phyloP scores from a whole-genome alignment of 2,329 filamentous ascomycete species.

The Arthroderma sp. region DNA sequence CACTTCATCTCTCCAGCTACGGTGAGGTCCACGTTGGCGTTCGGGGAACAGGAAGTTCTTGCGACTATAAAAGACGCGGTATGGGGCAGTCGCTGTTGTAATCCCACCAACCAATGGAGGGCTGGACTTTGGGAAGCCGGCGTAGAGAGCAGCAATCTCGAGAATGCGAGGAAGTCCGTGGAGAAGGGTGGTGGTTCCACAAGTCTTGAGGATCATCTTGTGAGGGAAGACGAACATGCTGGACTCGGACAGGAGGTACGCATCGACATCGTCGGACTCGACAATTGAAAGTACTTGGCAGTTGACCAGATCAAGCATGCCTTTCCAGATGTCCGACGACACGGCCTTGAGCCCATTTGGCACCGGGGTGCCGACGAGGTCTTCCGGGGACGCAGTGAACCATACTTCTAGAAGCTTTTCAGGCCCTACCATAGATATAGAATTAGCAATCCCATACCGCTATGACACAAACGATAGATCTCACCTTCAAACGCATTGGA shows the following conservation, averaged over 20 bases:
- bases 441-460: slow-evolving; percentile 10
- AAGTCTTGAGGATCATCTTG: slow-evolving; percentile 98
- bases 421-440: slow-evolving; percentile 48
- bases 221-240: slow-evolving; percentile 99
- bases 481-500: slow-evolving; percentile 89
- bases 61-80: slow-evolving; percentile 95
- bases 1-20: slow-evolving; percentile 96
- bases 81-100: slow-evolving; percentile 68
- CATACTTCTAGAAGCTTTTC: slow-evolving; percentile 98
- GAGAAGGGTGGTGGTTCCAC: slow-evolving; percentile 87
- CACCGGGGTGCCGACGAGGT: slow-evolving; percentile 57
- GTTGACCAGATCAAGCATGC: slow-evolving; percentile 95
- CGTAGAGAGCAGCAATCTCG: slow-evolving; percentile 76
- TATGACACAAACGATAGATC: slow-evolving; percentile 13
- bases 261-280: slow-evolving; percentile 85
- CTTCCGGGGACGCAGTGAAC: slow-evolving; percentile 71
- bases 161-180: slow-evolving; percentile 81
- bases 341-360: slow-evolving; percentile 78
- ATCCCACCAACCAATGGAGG: slow-evolving; percentile 54
- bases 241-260: slow-evolving; percentile 92
- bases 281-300: slow-evolving; percentile 96
- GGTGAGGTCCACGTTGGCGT: slow-evolving; percentile 84
- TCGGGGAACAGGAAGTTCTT: slow-evolving; percentile 98
- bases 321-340: slow-evolving; percentile 73
- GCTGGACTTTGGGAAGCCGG: slow-evolving; percentile 76